Conservation (phyloP, 495 filamentous ascomycete genomes). For the Penicillium malachiteum region DNA sequence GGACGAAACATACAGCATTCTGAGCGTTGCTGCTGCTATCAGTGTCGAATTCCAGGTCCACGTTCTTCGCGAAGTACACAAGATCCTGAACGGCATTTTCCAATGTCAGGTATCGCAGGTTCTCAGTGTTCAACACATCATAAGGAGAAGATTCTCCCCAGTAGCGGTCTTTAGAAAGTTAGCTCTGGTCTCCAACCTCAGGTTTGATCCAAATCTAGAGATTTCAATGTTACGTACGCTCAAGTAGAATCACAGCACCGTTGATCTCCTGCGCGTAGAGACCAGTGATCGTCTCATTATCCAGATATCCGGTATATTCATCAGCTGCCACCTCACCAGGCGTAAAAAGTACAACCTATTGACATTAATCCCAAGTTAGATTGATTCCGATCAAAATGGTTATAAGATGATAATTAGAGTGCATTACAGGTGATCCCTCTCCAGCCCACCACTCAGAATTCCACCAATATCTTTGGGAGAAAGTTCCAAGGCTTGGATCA, state of each 20-base stretch:
- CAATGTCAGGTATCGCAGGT: slow-evolving; percentile 61
- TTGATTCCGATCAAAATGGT: not conserved
- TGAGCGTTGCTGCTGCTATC: slow-evolving; percentile 51
- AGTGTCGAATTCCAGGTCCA: slow-evolving; percentile 56
- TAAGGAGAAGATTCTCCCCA: slow-evolving; percentile 64
- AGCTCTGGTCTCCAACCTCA: slow-evolving; percentile 1
- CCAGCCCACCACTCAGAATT: slow-evolving; percentile 50
- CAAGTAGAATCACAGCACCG: slow-evolving; percentile 56
- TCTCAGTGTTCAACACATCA: slow-evolving; percentile 51
- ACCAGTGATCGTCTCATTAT: slow-evolving; percentile 51
- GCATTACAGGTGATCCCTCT: slow-evolving; percentile 51
- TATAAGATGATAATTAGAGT: not conserved
- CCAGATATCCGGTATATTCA: slow-evolving; percentile 46
- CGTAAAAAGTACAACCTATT: slow-evolving; percentile 52
- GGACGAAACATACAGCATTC: slow-evolving; percentile 38
- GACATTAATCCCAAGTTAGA: not conserved
- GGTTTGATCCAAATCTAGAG: too few relatives aligned
- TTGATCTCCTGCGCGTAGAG: slow-evolving; percentile 52
- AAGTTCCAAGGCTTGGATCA: slow-evolving; percentile 52
- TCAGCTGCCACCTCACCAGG: slow-evolving; percentile 58
- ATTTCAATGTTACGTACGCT: slow-evolving; percentile 42
- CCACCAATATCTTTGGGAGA: slow-evolving; percentile 54
- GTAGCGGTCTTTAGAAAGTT: slow-evolving; percentile 48
- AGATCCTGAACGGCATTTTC: slow-evolving; percentile 62
- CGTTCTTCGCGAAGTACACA: slow-evolving; percentile 60